Conservation (phyloP, 495 filamentous ascomycete genomes). For the Copromyces sp. region DNA sequence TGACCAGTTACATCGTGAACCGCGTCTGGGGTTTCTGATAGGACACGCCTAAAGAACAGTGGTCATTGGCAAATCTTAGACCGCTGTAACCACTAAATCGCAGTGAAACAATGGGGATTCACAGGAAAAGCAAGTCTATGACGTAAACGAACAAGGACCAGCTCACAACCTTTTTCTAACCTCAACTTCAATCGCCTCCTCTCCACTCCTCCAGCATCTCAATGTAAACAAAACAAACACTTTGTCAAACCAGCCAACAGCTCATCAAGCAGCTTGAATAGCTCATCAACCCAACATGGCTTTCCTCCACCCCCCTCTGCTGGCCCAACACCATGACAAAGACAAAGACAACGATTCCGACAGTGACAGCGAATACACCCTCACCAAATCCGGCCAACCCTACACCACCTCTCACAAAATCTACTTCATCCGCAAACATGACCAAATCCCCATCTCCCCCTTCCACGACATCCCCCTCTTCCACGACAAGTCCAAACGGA, state of each 20-base stretch:
- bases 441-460: constrained; percentile 1
- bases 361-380: not conserved
- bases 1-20: not conserved
- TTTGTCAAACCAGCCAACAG: not conserved
- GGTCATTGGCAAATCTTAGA: not conserved
- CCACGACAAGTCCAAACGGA: not conserved
- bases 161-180: not conserved
- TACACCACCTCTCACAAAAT: not conserved
- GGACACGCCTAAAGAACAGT: not conserved
- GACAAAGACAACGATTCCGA: not conserved
- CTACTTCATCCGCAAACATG: not conserved
- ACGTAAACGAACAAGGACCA: not conserved
- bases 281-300: not conserved
- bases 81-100: not conserved
- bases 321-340: not conserved
- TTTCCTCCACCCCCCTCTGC: not conserved
- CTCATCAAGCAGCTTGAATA: not conserved
- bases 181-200: not conserved
- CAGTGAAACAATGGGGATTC: not conserved
- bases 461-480: constrained; percentile 2
- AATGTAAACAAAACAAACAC: not conserved
- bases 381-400: not conserved
- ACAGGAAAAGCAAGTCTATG: not conserved
- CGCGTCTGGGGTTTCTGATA: not conserved
- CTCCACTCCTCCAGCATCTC: not conserved